Evolutionary conservation across 306 rosid genomes (phyloP).

Genomic region (Herpetospermum pedunculosum): DNA sequence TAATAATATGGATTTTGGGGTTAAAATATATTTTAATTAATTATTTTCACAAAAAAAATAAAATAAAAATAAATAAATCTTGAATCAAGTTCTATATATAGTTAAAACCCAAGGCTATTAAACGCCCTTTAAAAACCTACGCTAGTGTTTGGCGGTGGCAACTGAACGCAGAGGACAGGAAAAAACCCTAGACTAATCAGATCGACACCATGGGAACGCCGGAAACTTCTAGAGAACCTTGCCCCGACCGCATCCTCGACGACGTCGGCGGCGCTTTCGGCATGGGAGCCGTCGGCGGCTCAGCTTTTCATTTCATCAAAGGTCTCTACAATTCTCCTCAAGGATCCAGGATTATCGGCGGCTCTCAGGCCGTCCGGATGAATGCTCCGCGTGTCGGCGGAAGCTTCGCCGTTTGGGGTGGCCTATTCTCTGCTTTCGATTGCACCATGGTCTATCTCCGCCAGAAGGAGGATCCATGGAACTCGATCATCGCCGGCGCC

Average conservation of each 20-base stretch:
- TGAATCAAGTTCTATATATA: background rate
- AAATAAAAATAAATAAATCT: background rate
- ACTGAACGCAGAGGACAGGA: background rate
- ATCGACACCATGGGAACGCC: conserved; percentile 57
- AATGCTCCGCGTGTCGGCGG: conserved; percentile 85
- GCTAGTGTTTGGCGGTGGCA: background rate
- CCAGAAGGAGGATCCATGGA: conserved; percentile 94
- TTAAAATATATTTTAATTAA: too few relatives aligned
- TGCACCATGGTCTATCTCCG: conserved; percentile 74
- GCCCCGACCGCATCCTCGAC: conserved; percentile 81
- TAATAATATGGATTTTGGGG: too few relatives aligned
- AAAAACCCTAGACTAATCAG: conserved; percentile 10
- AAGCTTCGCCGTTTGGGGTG: conserved; percentile 86
- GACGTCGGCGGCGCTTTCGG: conserved; percentile 90
- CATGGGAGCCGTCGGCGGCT: conserved; percentile 89
- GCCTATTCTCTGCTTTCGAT: conserved; percentile 76
- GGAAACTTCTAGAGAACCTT: conserved; percentile 72
- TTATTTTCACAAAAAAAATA: background rate
- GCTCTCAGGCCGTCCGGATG: conserved; percentile 70
- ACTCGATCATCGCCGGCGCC: conserved; percentile 72
- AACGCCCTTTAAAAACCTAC: background rate
- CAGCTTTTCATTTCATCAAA: conserved; percentile 72
- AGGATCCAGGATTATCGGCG: conserved; percentile 55
- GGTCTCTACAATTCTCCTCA: conserved; percentile 66
- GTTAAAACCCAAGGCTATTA: background rate